phyloP scores from a whole-genome alignment of 176 grass and related monocot species.

The Oryza glumipatula region DNA sequence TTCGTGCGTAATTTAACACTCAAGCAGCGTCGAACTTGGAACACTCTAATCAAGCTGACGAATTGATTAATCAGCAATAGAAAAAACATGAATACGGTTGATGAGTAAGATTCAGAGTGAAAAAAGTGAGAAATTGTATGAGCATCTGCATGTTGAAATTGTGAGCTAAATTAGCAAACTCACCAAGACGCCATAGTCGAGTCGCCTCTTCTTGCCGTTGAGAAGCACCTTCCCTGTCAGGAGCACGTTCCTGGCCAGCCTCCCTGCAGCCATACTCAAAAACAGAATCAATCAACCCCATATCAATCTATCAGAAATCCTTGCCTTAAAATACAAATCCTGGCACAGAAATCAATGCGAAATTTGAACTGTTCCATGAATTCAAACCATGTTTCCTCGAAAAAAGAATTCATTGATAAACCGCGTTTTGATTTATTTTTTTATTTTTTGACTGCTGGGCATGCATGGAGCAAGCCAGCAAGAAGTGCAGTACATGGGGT shows the following conservation, averaged over 20 bases:
- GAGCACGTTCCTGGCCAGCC: constrained; percentile 88
- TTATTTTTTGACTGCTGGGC: no score
- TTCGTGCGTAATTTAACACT: neutral
- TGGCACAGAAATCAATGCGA: neutral
- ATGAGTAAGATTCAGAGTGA: neutral
- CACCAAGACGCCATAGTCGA: constrained; percentile 90
- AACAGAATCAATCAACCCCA: neutral
- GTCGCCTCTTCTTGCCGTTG: constrained; percentile 90
- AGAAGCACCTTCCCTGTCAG: constrained; percentile 85
- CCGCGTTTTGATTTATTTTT: no score
- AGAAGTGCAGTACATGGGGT: no score
- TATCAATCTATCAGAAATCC: neutral
- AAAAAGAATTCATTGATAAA: no score
- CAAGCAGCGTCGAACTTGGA: neutral
- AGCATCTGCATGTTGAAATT: neutral
- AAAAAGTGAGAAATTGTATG: neutral
- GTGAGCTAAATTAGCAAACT: neutral
- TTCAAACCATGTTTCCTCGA: no score
- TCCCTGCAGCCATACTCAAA: constrained; percentile 49
- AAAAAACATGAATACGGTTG: neutral
- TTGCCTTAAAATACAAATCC: neutral
- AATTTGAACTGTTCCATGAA: neutral
- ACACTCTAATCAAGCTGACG: neutral
- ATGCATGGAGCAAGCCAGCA: no score
- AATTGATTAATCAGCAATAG: neutral